Percentiles rank a stretch among this genome's conserved stretches.
phyloP scores from a whole-genome alignment of 805 yeast genomes.

The Hanseniaspora occidentalis region DNA sequence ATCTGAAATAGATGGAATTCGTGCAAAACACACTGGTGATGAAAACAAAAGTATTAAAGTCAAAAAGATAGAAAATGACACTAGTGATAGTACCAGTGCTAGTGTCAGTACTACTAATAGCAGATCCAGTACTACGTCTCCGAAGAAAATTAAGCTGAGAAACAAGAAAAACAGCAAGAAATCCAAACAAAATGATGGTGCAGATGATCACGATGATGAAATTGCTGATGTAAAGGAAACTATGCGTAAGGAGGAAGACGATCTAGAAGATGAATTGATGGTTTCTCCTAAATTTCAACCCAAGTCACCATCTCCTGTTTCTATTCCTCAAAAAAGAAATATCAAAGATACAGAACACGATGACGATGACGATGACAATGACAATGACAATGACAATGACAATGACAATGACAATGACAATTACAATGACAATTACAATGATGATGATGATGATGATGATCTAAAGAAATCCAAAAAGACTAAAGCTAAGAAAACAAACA shows the following conservation, averaged over 20 bases:
- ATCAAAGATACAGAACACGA: constrained; percentile 3
- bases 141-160: not conserved
- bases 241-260: too few relatives aligned
- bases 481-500: not conserved
- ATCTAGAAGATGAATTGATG: too few relatives aligned
- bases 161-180: not conserved
- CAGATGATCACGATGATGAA: not conserved
- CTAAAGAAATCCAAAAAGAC: constrained; percentile 3
- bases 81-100: not conserved
- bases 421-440: not conserved
- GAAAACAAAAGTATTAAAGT: constrained; percentile 8
- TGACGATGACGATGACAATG: constrained; percentile 3
- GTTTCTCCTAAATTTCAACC: too few relatives aligned
- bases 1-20: constrained; percentile 29
- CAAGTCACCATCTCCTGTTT: too few relatives aligned
- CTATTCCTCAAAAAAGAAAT: too few relatives aligned
- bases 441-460: constrained; percentile 7
- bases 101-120: too few relatives aligned
- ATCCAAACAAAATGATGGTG: constrained; percentile 5
- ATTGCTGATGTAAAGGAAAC: not conserved
- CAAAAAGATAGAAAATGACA: constrained; percentile 3
- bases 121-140: too few relatives aligned
- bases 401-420: not conserved
- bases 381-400: not conserved
- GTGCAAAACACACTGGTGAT: constrained; percentile 1